Evolutionary conservation across 305 asterid genomes (phyloP), one percentile per base, ranked within the genome.

Genomic region (Nicotiana rustica): DNA sequence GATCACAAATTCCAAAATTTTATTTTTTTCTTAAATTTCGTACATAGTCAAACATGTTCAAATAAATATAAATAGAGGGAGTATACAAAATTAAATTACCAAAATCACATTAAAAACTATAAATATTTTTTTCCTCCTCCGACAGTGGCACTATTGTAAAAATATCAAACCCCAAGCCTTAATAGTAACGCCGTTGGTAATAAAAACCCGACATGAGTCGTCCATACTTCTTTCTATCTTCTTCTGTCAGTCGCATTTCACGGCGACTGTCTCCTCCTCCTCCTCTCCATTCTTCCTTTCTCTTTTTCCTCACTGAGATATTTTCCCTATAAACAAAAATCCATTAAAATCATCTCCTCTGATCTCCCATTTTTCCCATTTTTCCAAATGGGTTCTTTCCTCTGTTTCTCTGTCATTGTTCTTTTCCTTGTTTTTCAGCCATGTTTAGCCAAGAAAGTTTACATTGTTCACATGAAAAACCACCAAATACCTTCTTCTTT

Each of bases 391-490:
- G 86, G 66, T 60, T 82, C 82, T 81, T 60, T 71, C 19, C 81
- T 90, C 64, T 82, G 86, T 82, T 85, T 82, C 49, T 79, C 44
- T 57, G 62, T 77, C 66, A 15, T 83, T 65, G 47, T 83, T 52
- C 5, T 87, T 35, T 64, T 88, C 18, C 89, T 92, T 68, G 17
- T 88, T 31, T 87, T 91, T 71, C 90, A 86, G 4, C 84, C 89
- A 81, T 86, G 89, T 62, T 62, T 89, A 0, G 83, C 89, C 64
- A 93, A 85, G 69, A 89, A 87, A 79, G 86, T 91, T 0, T 93
- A 91, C 91, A 92, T 95, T 41, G 95, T 95, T 69, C 97, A 87
- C 47, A 91, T 93, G 97, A 92, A 89, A 38, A 88, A 88, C 83
- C 84, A 87, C 31, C 87, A 59, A 13, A 91, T 83, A 75, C 97